Base-by-base conservation (phyloP, 129 eudicot species). In the Saposhnikovia divaricata region DNA sequence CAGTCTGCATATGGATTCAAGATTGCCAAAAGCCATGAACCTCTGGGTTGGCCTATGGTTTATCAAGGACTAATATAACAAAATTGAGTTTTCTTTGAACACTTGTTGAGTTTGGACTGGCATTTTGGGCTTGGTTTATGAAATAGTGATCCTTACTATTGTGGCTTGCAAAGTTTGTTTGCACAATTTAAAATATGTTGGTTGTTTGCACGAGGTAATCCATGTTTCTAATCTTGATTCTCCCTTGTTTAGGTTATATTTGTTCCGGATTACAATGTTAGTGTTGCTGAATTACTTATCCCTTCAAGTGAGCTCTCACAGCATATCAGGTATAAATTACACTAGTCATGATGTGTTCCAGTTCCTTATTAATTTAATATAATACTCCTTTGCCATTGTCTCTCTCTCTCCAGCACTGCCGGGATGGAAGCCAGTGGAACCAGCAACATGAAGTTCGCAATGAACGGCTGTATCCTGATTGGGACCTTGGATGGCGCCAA, bases 361-460 rank as follows among this genome's bases (percentile, higher is more conserved):
- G 55, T 82, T 80, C 40, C 76, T 39, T 48, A 44, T 80, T 72
- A 37, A 14, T 75, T 45, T 23, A 46, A 11, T 46, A 46, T 75
- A 51, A 39, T 34, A 37, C 28, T 61, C 10, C 5, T 61, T 14
- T 71, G 73, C 42, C 13, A 13, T 61, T n/a, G 28, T 6, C 75
- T 72, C 69, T 65, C 63, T 79, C 68, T 71, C 71, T 25, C 51
- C 84, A 91, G 98, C 81, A 91, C 97, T 79, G 97, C 98, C 81
- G 98, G 98, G 74, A 93, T 93, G 97, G 98, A 93, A 86, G 97
- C 98, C 55, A 93, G 98, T 88, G 98, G 98, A 85, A 93, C 98
- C 74, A 93, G 97, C 93, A 93, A 93, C 91, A 93, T 93, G 97
- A 93, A 93, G 81, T 93, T 93, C 77, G 81, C 97, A 65, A 93